Conservation (phyloP, 1,139 yeast species). For the Saccharomyces hybrid region DNA sequence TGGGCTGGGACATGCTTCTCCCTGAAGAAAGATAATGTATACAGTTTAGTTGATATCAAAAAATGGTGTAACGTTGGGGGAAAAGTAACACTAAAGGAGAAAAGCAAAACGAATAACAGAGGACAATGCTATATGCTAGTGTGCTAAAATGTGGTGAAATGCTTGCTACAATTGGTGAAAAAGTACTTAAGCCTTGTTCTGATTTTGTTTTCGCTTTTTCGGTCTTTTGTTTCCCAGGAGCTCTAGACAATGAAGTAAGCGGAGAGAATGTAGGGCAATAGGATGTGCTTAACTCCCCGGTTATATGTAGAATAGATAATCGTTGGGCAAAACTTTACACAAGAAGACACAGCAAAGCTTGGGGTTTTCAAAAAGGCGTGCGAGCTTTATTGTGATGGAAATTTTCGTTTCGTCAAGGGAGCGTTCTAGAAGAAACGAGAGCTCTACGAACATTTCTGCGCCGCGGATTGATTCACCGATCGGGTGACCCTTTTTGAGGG, state of each 20-base stretch:
- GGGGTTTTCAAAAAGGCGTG: background rate
- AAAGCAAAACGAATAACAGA: background rate
- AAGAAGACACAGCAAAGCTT: background rate
- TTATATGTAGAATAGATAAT: background rate
- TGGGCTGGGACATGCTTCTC: background rate
- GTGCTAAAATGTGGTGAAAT: background rate
- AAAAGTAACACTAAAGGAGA: background rate
- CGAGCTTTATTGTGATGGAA: background rate
- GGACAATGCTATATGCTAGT: background rate
- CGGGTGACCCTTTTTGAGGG: background rate
- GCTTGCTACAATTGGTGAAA: background rate
- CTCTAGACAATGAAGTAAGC: background rate
- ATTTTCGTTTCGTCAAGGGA: background rate
- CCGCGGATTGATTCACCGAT: background rate
- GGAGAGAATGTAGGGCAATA: background rate
- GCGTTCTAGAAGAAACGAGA: constrained; percentile 1
- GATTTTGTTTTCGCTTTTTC: background rate
- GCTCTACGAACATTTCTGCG: background rate
- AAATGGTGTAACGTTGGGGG: background rate
- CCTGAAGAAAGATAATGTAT: background rate
- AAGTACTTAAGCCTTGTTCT: background rate
- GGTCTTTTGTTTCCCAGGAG: constrained; percentile 1
- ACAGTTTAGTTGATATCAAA: background rate
- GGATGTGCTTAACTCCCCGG: background rate
- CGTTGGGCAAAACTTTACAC: background rate